A percentile compares a stretch with the other conserved stretches of the same genome.
Evolutionary conservation across 2,329 filamentous ascomycete species (phyloP).

Genomic region (Hymenoscyphus salicellus): DNA sequence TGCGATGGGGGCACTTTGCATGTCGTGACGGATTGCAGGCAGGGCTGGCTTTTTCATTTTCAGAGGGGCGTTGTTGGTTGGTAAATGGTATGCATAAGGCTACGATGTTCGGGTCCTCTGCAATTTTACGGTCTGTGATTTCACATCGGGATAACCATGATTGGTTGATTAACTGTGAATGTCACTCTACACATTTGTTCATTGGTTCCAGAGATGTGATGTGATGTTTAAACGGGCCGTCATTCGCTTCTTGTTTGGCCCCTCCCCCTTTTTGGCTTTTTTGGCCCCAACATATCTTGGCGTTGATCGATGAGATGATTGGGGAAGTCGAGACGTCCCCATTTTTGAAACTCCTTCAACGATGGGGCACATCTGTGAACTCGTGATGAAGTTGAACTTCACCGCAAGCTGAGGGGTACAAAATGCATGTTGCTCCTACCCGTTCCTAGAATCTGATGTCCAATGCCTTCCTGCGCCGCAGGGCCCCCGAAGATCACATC

Average conservation of each 20-base stretch:
- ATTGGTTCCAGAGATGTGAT: not conserved
- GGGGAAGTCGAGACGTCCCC: slow-evolving; percentile 3
- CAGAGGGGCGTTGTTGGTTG: slow-evolving; percentile 11
- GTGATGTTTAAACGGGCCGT: slow-evolving; percentile 9
- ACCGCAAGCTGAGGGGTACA: not conserved
- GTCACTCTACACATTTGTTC: not conserved
- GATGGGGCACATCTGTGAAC: not conserved
- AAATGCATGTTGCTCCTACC: not conserved
- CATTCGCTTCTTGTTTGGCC: not conserved
- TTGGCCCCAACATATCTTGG: slow-evolving; percentile 10
- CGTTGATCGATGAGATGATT: slow-evolving; percentile 9
- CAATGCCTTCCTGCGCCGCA: slow-evolving; percentile 1
- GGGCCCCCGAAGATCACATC: not conserved
- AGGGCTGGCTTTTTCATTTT: not conserved
- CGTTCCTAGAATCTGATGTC: not conserved
- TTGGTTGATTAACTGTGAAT: slow-evolving; percentile 6
- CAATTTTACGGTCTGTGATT: not conserved
- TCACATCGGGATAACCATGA: slow-evolving; percentile 2
- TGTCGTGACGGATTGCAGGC: not conserved
- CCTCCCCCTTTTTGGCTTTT: slow-evolving; percentile 1
- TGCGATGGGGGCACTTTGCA: slow-evolving; percentile 1
- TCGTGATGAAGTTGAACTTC: not conserved
- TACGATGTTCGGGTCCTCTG: slow-evolving; percentile 3
- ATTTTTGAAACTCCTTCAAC: not conserved
- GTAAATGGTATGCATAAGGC: slow-evolving; percentile 6